Conservation (phyloP, 129 eudicot species). For the Tanacetum coccineum region DNA sequence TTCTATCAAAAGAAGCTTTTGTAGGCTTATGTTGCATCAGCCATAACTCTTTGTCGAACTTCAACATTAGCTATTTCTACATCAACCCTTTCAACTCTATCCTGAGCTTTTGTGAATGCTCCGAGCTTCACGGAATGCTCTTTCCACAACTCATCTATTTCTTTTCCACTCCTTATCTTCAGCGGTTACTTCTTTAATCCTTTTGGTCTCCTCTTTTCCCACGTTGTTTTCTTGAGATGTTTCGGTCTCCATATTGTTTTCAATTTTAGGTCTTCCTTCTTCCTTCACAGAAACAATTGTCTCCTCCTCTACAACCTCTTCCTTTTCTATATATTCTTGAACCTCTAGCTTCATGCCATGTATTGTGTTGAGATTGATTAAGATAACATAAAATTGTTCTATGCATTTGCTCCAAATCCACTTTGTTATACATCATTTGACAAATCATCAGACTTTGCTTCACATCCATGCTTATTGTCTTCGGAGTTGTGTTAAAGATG, state of each 20-base stretch:
- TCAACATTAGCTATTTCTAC: slow-evolving; percentile 40
- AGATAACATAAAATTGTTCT: no score
- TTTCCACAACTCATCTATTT: slow-evolving; percentile 59
- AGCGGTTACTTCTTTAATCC: slow-evolving; percentile 35
- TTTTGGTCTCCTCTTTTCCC: slow-evolving; percentile 29
- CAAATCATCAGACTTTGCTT: no score
- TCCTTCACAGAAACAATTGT: slow-evolving; percentile 20
- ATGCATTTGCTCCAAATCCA: no score
- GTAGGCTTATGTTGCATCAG: slow-evolving; percentile 57
- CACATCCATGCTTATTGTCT: no score
- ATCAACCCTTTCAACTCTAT: slow-evolving; percentile 67
- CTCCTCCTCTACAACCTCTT: slow-evolving; percentile 24
- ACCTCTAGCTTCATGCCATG: no score
- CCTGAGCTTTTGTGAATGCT: slow-evolving; percentile 69
- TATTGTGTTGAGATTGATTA: no score
- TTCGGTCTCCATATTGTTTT: slow-evolving; percentile 28
- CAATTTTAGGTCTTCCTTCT: slow-evolving; percentile 24
- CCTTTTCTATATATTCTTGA: no score
- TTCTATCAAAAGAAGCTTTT: slow-evolving; percentile 39
- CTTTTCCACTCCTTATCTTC: slow-evolving; percentile 66
- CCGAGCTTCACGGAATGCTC: slow-evolving; percentile 96
- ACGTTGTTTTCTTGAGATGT: slow-evolving; percentile 26
- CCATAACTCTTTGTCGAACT: slow-evolving; percentile 61
- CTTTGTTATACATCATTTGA: no score
- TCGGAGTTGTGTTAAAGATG: no score